Evolutionary conservation across 495 filamentous ascomycete species (phyloP).

Genomic region (Tuber borchii): DNA sequence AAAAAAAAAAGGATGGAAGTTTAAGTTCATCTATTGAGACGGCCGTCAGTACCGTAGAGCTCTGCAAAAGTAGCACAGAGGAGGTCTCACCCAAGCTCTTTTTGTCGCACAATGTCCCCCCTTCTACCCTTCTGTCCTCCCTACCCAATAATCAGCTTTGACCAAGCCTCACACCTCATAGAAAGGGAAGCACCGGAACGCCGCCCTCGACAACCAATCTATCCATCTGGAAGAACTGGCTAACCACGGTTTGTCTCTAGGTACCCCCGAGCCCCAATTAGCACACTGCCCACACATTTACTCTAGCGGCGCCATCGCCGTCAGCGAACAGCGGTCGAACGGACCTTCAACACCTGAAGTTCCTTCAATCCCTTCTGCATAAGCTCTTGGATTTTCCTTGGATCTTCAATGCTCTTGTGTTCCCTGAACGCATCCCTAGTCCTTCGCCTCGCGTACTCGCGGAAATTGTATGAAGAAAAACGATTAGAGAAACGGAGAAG

Average conservation of each 20-base stretch:
- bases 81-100: constrained; percentile 66
- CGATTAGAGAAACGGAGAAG: constrained; percentile 78
- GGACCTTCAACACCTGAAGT: constrained; percentile 84
- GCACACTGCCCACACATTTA: constrained; percentile 3
- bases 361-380: constrained; percentile 83
- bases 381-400: constrained; percentile 71
- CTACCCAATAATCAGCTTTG: constrained; percentile 44
- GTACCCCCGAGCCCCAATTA: constrained; percentile 11
- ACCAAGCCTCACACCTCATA: not conserved
- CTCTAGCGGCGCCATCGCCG: constrained; percentile 4
- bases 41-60: not conserved
- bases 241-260: constrained; percentile 90
- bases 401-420: constrained; percentile 61
- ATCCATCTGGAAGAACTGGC: constrained; percentile 90
- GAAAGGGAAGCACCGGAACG: constrained; percentile 21
- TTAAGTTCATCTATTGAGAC: constrained; percentile 23
- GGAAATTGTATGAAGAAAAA: constrained; percentile 92
- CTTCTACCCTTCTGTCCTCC: constrained; percentile 67
- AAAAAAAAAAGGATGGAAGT: not conserved
- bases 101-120: constrained; percentile 68
- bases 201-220: constrained; percentile 82
- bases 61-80: not conserved
- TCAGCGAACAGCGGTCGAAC: not conserved
- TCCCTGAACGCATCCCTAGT: constrained; percentile 84
- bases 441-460: constrained; percentile 87